phyloP scores from a whole-genome alignment of 257 asterid species.

The Linderniella brevidens region DNA sequence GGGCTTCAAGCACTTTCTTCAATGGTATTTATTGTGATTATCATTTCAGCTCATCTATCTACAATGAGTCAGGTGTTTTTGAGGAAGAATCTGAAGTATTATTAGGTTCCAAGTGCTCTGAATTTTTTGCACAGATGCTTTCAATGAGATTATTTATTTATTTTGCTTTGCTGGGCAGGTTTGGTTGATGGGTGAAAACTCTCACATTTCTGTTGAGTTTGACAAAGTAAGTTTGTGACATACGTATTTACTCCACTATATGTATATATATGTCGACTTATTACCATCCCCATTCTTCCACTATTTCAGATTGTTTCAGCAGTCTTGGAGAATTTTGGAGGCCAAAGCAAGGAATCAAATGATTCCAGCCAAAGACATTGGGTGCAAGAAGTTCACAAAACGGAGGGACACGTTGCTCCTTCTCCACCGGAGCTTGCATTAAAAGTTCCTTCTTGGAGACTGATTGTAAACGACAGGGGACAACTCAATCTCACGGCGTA shows the following conservation, averaged over 20 bases:
- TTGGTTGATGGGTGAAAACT: constrained; percentile 10
- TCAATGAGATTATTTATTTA: not conserved
- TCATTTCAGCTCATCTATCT: not conserved
- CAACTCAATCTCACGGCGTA: constrained; percentile 55
- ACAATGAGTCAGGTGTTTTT: not conserved
- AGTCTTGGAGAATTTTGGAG: constrained; percentile 71
- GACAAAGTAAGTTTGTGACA: constrained; percentile 2
- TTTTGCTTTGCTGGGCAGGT: constrained; percentile 3
- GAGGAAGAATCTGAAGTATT: not conserved
- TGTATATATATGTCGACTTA: not conserved
- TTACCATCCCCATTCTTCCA: constrained; percentile 8
- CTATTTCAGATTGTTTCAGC: constrained; percentile 66
- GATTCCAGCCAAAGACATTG: constrained; percentile 27
- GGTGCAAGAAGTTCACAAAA: constrained; percentile 58
- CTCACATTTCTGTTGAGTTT: constrained; percentile 7
- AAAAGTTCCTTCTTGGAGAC: constrained; percentile 57
- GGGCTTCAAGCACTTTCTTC: constrained; percentile 79
- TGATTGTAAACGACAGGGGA: constrained; percentile 58
- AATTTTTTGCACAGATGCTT: not conserved
- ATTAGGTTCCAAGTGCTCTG: not conserved
- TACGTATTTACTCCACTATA: not conserved
- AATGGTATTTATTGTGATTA: constrained; percentile 29
- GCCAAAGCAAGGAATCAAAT: constrained; percentile 25
- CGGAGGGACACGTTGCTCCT: constrained; percentile 39
- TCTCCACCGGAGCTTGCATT: constrained; percentile 22